A percentile compares a stretch with the other conserved stretches of the same genome.
Conservation (phyloP, 2,329 filamentous ascomycete species). For the Microascus cirrosus region DNA sequence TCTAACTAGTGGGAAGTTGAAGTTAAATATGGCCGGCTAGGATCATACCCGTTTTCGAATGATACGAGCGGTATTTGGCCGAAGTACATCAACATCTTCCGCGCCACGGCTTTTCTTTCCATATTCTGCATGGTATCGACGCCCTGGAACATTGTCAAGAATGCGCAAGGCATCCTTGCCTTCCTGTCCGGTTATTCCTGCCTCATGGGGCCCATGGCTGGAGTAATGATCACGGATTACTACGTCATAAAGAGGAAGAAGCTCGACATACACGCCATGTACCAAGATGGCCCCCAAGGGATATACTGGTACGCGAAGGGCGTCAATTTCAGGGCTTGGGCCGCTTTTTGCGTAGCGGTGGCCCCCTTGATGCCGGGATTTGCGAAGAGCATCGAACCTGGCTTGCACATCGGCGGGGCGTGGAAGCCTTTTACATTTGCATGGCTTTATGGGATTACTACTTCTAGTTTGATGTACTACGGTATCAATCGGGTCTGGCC, state of each 20-base stretch:
- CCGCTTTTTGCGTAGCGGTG: conserved; percentile 27
- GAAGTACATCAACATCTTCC: conserved; percentile 7
- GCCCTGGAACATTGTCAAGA: conserved; percentile 14
- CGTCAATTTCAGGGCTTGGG: conserved; percentile 26
- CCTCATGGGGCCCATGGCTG: conserved; percentile 15
- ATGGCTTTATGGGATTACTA: too few relatives aligned
- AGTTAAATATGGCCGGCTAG: too few relatives aligned
- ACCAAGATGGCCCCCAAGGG: conserved; percentile 21
- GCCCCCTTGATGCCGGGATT: conserved; percentile 22
- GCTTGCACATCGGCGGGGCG: too few relatives aligned
- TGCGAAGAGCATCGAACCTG: too few relatives aligned
- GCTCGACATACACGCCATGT: conserved; percentile 19
- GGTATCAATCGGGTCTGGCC: too few relatives aligned
- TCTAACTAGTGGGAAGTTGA: too few relatives aligned
- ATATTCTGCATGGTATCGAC: conserved; percentile 7
- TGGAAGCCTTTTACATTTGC: too few relatives aligned
- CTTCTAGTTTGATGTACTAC: too few relatives aligned
- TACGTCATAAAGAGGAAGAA: conserved; percentile 19
- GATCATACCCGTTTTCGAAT: neutral
- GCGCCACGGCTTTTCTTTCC: conserved; percentile 6
- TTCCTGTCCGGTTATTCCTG: conserved; percentile 16
- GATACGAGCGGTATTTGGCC: conserved; percentile 8
- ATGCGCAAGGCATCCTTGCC: conserved; percentile 12
- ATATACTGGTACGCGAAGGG: conserved; percentile 29
- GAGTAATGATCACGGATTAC: conserved; percentile 23